Evolutionary conservation across 257 asterid genomes (phyloP), one percentile per base, ranked within the genome.

Genomic region (Striga asiatica): DNA sequence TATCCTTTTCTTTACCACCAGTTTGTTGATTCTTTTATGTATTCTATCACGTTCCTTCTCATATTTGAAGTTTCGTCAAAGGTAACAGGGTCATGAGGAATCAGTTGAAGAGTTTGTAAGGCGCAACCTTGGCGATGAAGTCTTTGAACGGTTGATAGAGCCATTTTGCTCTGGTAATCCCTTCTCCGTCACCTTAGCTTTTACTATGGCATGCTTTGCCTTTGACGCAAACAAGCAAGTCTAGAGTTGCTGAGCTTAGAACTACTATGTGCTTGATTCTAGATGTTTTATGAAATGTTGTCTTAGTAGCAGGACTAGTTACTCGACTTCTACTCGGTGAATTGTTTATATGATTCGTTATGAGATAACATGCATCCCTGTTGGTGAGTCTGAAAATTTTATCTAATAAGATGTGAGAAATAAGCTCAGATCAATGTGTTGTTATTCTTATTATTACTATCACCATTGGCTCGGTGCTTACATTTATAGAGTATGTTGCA

Each of bases 71-170:
- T 34, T 56, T 73, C 74, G 73, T 66, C 68, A 60, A 77, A 77
- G 78, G 78, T 78, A 76, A 82, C 95, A 91, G 97, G 89, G 79
- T 63, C 74, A 37, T 54, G 98, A 91, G 85, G 98, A 91, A 68
- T 82, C 98, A 24, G 94, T 91, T 52, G 98, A 91, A 71, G 83
- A 91, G 75, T 91, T 91, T 62, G 95, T 91, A 41, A 84, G 94
- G 66, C 94, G 98, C 8, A 91, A 91, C 76, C 95, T 91, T 19
- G 98, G 98, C 0, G 74, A 29, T 20, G 95, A 91, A 73, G 96
- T 91, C 56, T 91, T 91, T 73, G 95, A 91, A 68, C 96, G 98
- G 60, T 71, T 91, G 69, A 91, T 91, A 22, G 98, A 91, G 76
- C 98, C 98, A 12, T 91, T 91, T 70, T 91, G 98, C 76, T 87